Evolutionary conservation across 2,329 filamentous ascomycete species (phyloP), one percentile per base, ranked within the genome.

Genomic region (Metarhizium rileyi): DNA sequence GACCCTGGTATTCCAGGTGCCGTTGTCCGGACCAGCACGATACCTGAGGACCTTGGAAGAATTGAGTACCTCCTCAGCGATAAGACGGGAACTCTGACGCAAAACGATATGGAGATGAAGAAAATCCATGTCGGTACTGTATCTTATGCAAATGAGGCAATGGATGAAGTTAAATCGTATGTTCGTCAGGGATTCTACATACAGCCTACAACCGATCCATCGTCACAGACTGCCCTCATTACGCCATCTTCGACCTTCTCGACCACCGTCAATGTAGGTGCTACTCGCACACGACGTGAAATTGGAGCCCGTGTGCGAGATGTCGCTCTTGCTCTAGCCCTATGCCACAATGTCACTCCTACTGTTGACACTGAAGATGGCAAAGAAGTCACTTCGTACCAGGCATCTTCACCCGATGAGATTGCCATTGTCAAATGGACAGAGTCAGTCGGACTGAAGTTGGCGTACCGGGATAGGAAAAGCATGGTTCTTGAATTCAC

Each of bases 91-190:
- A 98, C 93, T 2, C 68, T 98, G 52, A 98, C 93, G 0, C 90
- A 97, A 59, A 98, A 98, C 61, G 89, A 95, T 61, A 96, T 96
- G 90, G 91, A 96, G 62, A 85, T 98, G 77, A 95, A 94, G 64
- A 98, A 98, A 69, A 91, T 98, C 5, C 94, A 98, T 61, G 88
- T 98, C 48, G 93, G 94, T 9, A 98, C 93, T 9, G 93, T 97
- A 1, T 97, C 91, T 1, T 98, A 98, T 61, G 93, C 91, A 30
- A 95, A 95, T 58, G 93, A 98, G 63, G 91, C 93, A 9, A 98
- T 98, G 93, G 93, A 97, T 58, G 94, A 98, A 70, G 93, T 98
- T 12, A 73, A 81, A 12, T 79, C 86, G 0, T 96, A 95, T 63
- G 79, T 98, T 46, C 83, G 78, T 54, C 90, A 96, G 64, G 87